Conservation (phyloP, 768 basidiomycete species). For the Calvatia gigantea region DNA sequence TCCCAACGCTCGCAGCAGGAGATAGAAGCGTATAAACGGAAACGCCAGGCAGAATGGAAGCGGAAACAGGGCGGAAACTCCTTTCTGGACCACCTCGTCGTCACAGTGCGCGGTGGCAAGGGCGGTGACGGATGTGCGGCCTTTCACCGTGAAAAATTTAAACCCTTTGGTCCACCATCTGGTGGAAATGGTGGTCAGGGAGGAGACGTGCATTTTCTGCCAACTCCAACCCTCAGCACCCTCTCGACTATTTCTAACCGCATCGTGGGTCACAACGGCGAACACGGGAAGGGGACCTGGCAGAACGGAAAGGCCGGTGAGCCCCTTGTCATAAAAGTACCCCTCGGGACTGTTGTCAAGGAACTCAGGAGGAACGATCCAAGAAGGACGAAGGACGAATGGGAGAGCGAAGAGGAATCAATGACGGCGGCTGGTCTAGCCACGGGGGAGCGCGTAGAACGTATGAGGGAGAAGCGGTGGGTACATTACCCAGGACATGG, state of each 20-base stretch:
- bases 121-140: constrained; percentile 93
- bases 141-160: constrained; percentile 88
- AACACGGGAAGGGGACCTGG: constrained; percentile 81
- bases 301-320: constrained; percentile 74
- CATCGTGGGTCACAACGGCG: constrained; percentile 63
- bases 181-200: constrained; percentile 92
- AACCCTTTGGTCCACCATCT: constrained; percentile 82
- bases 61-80: constrained; percentile 67
- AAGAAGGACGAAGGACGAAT: constrained; percentile 60
- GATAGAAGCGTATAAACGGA: constrained; percentile 38
- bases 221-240: constrained; percentile 73
- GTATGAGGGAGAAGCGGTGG: constrained; percentile 67
- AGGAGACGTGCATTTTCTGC: constrained; percentile 81
- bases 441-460: constrained; percentile 45
- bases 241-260: constrained; percentile 71
- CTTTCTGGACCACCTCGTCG: constrained; percentile 79
- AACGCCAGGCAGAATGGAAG: constrained; percentile 71
- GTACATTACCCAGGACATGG: constrained; percentile 72
- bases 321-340: constrained; percentile 77
- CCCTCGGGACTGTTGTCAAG: constrained; percentile 85
- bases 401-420: constrained; percentile 69
- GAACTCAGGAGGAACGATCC: constrained; percentile 69
- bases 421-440: constrained; percentile 38
- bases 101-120: constrained; percentile 80
- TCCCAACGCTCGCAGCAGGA: constrained; percentile 19